These are phyloP conservation scores for Flueggea neowawraea DNA, from an alignment of 441 rosid species.

Conservation along the genomic window DNA sequence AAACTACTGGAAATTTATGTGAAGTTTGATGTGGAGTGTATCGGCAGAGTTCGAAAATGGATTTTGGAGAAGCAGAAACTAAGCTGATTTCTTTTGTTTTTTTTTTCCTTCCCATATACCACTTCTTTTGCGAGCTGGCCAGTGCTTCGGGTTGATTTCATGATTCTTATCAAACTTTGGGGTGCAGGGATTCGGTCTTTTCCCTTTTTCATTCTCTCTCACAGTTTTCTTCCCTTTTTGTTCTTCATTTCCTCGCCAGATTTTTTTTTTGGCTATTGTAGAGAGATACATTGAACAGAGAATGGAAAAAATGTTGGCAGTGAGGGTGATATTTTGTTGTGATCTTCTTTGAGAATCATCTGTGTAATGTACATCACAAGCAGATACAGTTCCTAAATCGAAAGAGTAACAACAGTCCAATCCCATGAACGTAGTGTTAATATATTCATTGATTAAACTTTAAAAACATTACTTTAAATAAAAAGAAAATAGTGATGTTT, in stretches of 20 bases:
- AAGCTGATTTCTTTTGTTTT: conserved; percentile 30
- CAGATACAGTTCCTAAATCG: too few species aligned
- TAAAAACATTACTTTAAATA: too few species aligned
- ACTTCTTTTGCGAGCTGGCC: background rate
- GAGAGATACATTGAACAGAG: too few species aligned
- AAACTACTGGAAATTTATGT: conserved; percentile 39
- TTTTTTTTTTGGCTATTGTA: too few species aligned
- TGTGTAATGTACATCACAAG: too few species aligned
- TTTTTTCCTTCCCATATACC: background rate
- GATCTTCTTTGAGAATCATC: too few species aligned
- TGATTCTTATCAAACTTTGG: background rate
- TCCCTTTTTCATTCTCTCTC: background rate
- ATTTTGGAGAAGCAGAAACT: conserved; percentile 56
- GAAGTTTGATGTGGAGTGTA: conserved; percentile 34
- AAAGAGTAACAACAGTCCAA: too few species aligned
- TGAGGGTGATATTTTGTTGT: too few species aligned
- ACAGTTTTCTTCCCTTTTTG: background rate
- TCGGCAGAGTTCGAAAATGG: conserved; percentile 42
- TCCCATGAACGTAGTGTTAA: too few species aligned
- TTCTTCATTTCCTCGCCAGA: background rate
- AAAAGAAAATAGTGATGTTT: too few species aligned
- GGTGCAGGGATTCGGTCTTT: background rate
- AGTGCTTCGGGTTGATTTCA: background rate
- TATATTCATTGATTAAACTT: too few species aligned
- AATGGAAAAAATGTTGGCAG: too few species aligned